Conservation (phyloP, 2,329 filamentous ascomycete species). For the Ophiocordyceps australis region DNA sequence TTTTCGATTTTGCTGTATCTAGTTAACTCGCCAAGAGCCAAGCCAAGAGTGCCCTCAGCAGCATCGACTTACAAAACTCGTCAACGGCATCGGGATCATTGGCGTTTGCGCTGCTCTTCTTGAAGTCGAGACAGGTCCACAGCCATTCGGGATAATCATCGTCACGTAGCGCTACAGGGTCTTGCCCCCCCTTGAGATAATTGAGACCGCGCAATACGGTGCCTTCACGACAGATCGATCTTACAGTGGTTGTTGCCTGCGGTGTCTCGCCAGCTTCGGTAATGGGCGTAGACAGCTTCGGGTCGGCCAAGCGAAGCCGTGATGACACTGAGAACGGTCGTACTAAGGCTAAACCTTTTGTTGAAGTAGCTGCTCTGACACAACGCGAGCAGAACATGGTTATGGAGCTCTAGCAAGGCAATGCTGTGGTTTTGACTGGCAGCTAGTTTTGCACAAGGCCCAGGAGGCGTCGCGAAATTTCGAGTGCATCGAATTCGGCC, state of each 20-base stretch:
- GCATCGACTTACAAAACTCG: constrained; percentile 56
- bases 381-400: constrained; percentile 27
- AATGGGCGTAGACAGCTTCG: constrained; percentile 16
- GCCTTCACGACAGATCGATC: constrained; percentile 44
- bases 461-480: constrained; percentile 3
- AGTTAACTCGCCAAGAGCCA: too few relatives aligned
- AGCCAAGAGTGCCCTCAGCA: too few relatives aligned
- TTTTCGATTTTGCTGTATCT: constrained; percentile 60
- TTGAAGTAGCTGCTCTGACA: constrained; percentile 22
- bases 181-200: constrained; percentile 53
- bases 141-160: constrained; percentile 67
- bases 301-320: constrained; percentile 16
- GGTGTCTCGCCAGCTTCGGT: constrained; percentile 12
- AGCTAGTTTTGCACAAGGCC: too few relatives aligned
- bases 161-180: constrained; percentile 58
- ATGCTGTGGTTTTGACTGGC: constrained; percentile 1
- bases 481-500: constrained; percentile 2
- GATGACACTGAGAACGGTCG: constrained; percentile 22
- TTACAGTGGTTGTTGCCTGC: constrained; percentile 11
- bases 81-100: constrained; percentile 44
- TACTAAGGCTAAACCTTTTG: constrained; percentile 11
- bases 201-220: constrained; percentile 58
- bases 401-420: constrained; percentile 4
- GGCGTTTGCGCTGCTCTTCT: constrained; percentile 30
- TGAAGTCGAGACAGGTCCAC: constrained; percentile 51